Evolutionary conservation across 768 basidiomycete species (phyloP), one percentile per base, ranked within the genome.

Genomic region (Serendipita indica): DNA sequence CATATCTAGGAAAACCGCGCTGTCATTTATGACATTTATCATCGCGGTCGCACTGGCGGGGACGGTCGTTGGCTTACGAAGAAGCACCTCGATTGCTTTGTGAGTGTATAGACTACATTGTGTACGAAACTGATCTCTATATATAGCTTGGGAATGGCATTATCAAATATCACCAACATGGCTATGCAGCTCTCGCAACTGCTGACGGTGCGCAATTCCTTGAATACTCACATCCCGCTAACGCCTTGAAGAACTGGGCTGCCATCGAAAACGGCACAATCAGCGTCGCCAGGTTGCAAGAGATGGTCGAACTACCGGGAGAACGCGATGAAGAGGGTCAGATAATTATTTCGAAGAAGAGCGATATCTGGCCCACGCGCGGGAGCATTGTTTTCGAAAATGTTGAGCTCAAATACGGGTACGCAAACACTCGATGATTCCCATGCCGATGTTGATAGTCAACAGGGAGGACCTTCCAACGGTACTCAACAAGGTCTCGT

Each of bases 381-480:
- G 60, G 60, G 10, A 60, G 37, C 28, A 37, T 60, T 28, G 60
- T 56, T n/a, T 60, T 60, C n/a, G 20, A 52, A 3, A 43, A 60
- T 22, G 60, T 60, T 2, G 14, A 28, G 2, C 60, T 60, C 2
- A 37, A 27, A 35, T 60, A 60, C 27, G 49, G 49, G 49, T 54
- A 12, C 7, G 49, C n/a, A 10, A 4, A n/a, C 2, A 4, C 32
- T 12, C 5, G 13, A 18, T 16, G 32, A n/a, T 20, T 12, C 20
- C 18, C 57, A 33, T 57, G 20, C 14, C 10, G 5, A 22, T 12
- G 18, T 34, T 16, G 16, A 34, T 20, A 16, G 10, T 30, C 32
- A 22, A 33, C 49, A 60, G 43, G 54, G 60, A 56, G 33, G 54
- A 57, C 16, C 54, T 60, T 1, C 49, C 52, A 30, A 35, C 49